Evolutionary conservation across 1,284 basidiomycete species (phyloP).

Genomic region (Sanguinoderma infundibulare): DNA sequence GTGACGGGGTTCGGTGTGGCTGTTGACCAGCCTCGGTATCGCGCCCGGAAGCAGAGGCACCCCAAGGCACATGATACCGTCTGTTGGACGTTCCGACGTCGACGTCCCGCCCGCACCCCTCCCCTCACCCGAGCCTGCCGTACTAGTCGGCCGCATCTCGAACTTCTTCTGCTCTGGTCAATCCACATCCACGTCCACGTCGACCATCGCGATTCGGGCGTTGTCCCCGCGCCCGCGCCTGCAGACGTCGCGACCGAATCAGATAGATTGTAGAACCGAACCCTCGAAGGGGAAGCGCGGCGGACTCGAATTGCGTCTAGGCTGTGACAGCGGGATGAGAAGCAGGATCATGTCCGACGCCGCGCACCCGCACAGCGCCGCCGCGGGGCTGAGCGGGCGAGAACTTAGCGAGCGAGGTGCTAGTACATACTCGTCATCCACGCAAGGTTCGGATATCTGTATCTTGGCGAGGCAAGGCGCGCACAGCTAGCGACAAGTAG

Average conservation of each 20-base stretch:
- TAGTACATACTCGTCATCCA: not conserved
- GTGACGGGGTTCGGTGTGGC: not conserved
- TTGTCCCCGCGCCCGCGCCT: not conserved
- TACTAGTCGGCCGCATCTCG: not conserved
- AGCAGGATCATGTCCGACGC: not conserved
- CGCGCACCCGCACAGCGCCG: not conserved
- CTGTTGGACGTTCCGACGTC: not conserved
- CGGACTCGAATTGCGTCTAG: conserved; percentile 3
- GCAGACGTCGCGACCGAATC: not conserved
- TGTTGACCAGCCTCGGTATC: not conserved
- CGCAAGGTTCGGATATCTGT: too few species aligned
- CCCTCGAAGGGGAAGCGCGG: not conserved
- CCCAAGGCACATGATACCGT: not conserved
- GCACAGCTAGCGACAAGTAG: not conserved
- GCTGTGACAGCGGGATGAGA: conserved; percentile 4
- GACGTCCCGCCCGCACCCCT: not conserved
- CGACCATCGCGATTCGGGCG: not conserved
- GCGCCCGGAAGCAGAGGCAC: not conserved
- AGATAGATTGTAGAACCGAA: conserved; percentile 9
- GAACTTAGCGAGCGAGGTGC: not conserved
- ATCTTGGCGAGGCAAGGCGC: not conserved
- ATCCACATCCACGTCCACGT: not conserved
- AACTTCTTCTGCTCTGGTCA: not conserved
- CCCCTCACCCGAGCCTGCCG: not conserved
- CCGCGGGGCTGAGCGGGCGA: not conserved